phyloP scores from a whole-genome alignment of 2,329 filamentous ascomycete species.

The Fusarium agapanthi region DNA sequence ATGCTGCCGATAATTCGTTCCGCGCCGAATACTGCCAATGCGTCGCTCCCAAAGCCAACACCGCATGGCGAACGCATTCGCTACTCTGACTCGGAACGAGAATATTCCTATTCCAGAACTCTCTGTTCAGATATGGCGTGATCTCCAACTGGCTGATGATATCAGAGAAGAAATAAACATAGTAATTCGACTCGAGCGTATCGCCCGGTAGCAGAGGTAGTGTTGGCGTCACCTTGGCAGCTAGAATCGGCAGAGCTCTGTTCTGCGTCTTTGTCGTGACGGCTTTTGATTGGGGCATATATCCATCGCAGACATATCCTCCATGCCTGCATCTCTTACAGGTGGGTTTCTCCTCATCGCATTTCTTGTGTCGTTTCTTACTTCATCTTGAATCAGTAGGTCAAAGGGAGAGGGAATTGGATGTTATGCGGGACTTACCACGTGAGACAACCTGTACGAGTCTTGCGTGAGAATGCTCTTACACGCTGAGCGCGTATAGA shows the following conservation, averaged over 20 bases:
- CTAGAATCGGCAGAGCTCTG: neutral
- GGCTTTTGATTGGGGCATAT: neutral
- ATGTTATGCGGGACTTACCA: conserved; percentile 8
- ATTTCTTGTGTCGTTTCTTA: conserved; percentile 16
- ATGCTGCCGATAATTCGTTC: neutral
- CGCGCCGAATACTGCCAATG: neutral
- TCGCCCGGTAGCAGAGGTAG: neutral
- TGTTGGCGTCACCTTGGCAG: neutral
- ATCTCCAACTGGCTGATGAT: neutral
- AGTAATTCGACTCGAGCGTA: conserved; percentile 1
- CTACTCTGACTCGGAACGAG: neutral
- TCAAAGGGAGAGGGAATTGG: neutral
- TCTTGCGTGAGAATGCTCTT: neutral
- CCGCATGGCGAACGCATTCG: neutral
- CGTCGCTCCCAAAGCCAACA: neutral
- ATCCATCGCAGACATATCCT: conserved; percentile 15
- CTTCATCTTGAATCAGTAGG: neutral
- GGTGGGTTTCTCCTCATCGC: conserved; percentile 1
- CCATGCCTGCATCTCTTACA: conserved; percentile 10
- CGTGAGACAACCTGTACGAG: conserved; percentile 5
- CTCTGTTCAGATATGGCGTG: neutral
- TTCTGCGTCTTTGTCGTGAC: neutral
- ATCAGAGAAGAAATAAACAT: conserved; percentile 5
- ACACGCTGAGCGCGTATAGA: neutral
- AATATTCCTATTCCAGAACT: neutral